Evolutionary conservation across 352 stramenopile species (phyloP).

Genomic region (Pilasporangium apinafurcum): DNA sequence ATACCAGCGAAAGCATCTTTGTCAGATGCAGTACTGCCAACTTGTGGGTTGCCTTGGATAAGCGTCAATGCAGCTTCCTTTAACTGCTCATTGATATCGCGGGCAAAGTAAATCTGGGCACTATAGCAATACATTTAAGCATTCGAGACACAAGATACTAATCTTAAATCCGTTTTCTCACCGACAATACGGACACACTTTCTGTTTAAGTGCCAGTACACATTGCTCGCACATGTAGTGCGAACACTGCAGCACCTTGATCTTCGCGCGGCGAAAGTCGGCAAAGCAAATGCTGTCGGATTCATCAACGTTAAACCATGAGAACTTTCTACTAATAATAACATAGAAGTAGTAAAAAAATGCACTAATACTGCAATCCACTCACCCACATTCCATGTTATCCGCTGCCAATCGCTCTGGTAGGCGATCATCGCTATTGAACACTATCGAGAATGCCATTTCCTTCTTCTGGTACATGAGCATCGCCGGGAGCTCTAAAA

Average conservation of each 20-base stretch:
- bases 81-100: conserved; percentile 5
- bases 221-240: conserved; percentile 21
- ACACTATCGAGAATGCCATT: conserved; percentile 7
- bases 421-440: background rate
- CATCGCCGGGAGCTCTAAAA: background rate
- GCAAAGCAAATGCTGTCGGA: conserved; percentile 13
- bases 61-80: conserved; percentile 11
- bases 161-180: background rate
- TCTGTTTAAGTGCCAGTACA: conserved; percentile 10
- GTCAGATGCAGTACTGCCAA: background rate
- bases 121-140: conserved; percentile 7
- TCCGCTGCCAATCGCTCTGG: conserved; percentile 10
- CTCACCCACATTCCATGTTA: conserved; percentile 20
- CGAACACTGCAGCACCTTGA: conserved; percentile 20
- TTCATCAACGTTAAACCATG: too few relatives aligned
- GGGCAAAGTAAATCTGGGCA: conserved; percentile 5
- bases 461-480: conserved; percentile 4
- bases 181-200: conserved; percentile 17
- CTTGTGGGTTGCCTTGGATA: conserved; percentile 3
- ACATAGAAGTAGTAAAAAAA: background rate
- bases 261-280: conserved; percentile 7
- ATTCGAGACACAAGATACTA: background rate
- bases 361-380: background rate
- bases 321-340: background rate
- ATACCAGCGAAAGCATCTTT: background rate